Base-by-base conservation (phyloP, 176 grass and related monocot genomes). In the Juncus inflexus region DNA sequence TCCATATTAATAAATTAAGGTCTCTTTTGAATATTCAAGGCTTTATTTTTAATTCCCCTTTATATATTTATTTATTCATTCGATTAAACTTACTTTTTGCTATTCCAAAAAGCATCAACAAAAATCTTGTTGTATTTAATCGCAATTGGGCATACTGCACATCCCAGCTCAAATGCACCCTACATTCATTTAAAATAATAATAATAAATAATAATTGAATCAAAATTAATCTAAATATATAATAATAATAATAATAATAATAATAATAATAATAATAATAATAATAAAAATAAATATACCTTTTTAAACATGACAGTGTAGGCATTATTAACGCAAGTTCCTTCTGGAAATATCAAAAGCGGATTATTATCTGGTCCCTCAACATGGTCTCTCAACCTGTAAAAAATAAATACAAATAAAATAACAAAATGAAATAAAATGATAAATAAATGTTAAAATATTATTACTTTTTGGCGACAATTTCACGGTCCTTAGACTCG, bases 61-160 rank as follows among this genome's bases (percentile, higher is more conserved):
- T 28, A 28, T 28, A 47, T 6, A 47, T 6, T 47, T 6, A 2
- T 47, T 47, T 6, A 47, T 47, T 47, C 9, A 47, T 5, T 6
- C 9, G 2, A 62, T 54, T 63, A 15, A 79, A 58, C 84, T 91
- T 78, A 99, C 94, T 92, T 99, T 72, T 99, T 99, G 86, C 94
- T 99, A 80, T 99, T 99, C 94, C 94, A 99, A 65, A 99, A 99
- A 64, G 94, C 94, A 39, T 99, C 94, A 67, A 99, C 94, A 62
- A 99, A 99, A 81, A 99, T 92, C 83, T 92, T 99, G 74, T 99
- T 99, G 78, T 99, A 99, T 73, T 92, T 99, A 69, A 99, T 92
- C 72, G 94, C 94, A 79, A 99, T 80, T 60, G 94, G 94, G 64
- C 94, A 99, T 73, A 99, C 94, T 82, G 94, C 94, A 75, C 88